Evolutionary conservation across 371 early-diverging fungal genomes (phyloP).

Genomic region (Homolaphlyctis polyrhiza): DNA sequence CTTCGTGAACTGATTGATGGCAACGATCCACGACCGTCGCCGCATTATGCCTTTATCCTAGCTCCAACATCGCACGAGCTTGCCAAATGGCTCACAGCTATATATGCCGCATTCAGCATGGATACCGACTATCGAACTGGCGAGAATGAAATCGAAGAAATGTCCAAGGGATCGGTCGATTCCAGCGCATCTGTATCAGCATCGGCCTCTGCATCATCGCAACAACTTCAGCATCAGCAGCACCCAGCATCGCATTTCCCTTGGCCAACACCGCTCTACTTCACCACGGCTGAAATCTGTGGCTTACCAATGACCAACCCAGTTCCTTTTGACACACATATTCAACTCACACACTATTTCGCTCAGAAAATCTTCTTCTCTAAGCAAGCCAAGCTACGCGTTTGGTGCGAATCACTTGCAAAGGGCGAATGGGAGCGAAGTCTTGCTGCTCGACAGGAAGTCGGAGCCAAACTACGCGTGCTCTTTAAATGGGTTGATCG

Average conservation of each 20-base stretch:
- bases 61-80: constrained; percentile 14
- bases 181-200: constrained; percentile 3
- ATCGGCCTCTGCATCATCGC: constrained; percentile 10
- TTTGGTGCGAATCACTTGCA: constrained; percentile 32
- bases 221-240: background rate
- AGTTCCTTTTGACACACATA: constrained; percentile 9
- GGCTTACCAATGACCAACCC: constrained; percentile 30
- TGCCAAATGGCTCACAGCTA: constrained; percentile 29
- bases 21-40: constrained; percentile 16
- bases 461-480: constrained; percentile 26
- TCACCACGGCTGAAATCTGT: constrained; percentile 31
- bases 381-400: constrained; percentile 13
- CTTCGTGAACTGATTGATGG: constrained; percentile 6
- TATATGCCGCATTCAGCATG: constrained; percentile 27
- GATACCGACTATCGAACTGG: constrained; percentile 21
- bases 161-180: constrained; percentile 10
- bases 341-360: constrained; percentile 18
- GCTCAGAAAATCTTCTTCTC: constrained; percentile 18
- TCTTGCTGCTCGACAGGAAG: constrained; percentile 21
- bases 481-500: constrained; percentile 20
- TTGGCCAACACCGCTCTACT: constrained; percentile 26
- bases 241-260: background rate
- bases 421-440: constrained; percentile 28
- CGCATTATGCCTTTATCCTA: constrained; percentile 10
- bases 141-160: constrained; percentile 24